These are phyloP conservation scores for Davidsoniella neocaledoniae DNA, from an alignment of 2,329 filamentous ascomycete genomes.

Conservation along the genomic window DNA sequence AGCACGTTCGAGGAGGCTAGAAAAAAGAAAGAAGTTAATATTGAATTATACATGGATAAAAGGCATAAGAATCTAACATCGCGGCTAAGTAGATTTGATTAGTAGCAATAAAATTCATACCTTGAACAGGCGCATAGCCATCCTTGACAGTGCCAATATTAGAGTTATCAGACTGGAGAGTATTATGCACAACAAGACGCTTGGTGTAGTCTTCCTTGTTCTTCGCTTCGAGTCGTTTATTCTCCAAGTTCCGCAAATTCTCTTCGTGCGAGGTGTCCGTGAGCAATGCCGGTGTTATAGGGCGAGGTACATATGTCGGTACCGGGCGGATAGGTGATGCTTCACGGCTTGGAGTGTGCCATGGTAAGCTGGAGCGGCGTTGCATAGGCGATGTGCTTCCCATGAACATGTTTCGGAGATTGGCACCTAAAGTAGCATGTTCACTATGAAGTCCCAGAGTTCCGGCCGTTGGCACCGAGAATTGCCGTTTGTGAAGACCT, in stretches of 20 bases:
- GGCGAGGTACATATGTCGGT: not conserved
- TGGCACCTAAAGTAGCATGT: not conserved
- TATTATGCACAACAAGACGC: too few relatives aligned
- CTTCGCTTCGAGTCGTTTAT: too few relatives aligned
- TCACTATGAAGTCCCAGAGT: constrained; percentile 14
- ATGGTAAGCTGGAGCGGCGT: constrained; percentile 6
- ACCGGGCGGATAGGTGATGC: not conserved
- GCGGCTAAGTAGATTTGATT: too few relatives aligned
- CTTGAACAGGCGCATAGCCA: constrained; percentile 2
- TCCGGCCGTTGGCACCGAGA: constrained; percentile 14
- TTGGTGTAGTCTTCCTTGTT: too few relatives aligned
- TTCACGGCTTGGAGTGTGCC: not conserved
- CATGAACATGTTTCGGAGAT: constrained; percentile 7
- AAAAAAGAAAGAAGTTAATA: not conserved
- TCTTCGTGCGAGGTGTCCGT: not conserved
- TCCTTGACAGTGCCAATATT: not conserved
- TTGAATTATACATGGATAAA: too few relatives aligned
- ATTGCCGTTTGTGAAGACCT: constrained; percentile 13
- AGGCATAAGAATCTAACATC: too few relatives aligned
- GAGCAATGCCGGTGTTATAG: not conserved
- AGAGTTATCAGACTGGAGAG: not conserved
- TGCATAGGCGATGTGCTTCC: constrained; percentile 4
- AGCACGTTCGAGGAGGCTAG: not conserved
- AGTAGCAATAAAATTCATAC: not conserved
- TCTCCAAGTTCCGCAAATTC: not conserved